A percentile compares a stretch with the other conserved stretches of the same genome.
Conservation (phyloP, 176 grass and related monocot species). For the Ananas comosus region DNA sequence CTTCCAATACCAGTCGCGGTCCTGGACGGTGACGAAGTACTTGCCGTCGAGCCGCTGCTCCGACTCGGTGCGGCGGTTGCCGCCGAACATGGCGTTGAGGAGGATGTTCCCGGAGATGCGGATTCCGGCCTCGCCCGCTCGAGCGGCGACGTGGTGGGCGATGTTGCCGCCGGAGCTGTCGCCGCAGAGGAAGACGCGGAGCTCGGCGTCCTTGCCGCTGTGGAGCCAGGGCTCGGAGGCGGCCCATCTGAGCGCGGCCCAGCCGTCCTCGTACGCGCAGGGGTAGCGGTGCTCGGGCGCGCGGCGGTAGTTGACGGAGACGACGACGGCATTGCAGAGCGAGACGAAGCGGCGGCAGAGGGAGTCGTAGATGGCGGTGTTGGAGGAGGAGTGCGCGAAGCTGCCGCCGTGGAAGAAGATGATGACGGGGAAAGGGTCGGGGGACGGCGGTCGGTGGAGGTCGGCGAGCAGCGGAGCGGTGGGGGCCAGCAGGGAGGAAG, state of each 20-base stretch:
- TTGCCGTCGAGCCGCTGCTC: conserved; percentile 82
- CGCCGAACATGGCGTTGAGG: conserved; percentile 97
- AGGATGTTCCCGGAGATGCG: conserved; percentile 72
- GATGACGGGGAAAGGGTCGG: conserved; percentile 79
- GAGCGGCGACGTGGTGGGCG: conserved; percentile 82
- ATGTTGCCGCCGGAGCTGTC: conserved; percentile 98
- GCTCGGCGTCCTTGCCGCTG: conserved; percentile 35
- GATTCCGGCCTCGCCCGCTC: conserved; percentile 64
- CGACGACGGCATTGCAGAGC: conserved; percentile 58
- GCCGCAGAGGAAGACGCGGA: conserved; percentile 74
- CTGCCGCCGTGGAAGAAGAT: conserved; percentile 99
- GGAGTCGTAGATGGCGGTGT: conserved; percentile 73
- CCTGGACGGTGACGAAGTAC: conserved; percentile 95
- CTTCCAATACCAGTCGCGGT: conserved; percentile 99
- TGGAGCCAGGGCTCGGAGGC: conserved; percentile 53
- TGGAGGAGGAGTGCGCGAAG: conserved; percentile 75
- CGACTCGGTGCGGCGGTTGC: conserved; percentile 53
- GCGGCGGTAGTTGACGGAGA: conserved; percentile 90
- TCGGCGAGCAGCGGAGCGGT: conserved; percentile 45
- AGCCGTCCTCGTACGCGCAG: conserved; percentile 90
- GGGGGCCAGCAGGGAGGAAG: conserved; percentile 4
- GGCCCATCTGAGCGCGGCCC: conserved; percentile 77
- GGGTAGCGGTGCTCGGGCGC: conserved; percentile 80
- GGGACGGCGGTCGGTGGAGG: conserved; percentile 36
- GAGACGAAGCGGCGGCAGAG: conserved; percentile 74